Evolutionary conservation across 164 flowering plant genomes (phyloP).

Genomic region (Nelumbo lutea): DNA sequence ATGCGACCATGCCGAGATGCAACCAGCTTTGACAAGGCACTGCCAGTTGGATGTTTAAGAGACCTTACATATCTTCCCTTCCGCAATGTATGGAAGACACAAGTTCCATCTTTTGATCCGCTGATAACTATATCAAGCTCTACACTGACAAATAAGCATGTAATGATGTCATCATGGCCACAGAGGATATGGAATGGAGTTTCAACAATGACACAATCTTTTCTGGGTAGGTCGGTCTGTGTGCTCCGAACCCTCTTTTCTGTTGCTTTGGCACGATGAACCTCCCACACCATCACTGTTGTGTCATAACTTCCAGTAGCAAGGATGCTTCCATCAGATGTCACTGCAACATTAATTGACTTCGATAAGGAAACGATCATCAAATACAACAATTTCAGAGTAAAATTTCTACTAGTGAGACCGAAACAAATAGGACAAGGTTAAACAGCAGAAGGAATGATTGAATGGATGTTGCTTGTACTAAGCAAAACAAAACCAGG

Average conservation of each 20-base stretch:
- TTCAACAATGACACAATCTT: slow-evolving; percentile 61
- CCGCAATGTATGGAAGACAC: slow-evolving; percentile 78
- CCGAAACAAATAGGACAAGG: not conserved
- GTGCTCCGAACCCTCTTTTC: slow-evolving; percentile 59
- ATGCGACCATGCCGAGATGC: slow-evolving; percentile 81
- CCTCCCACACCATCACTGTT: slow-evolving; percentile 99
- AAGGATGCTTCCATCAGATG: slow-evolving; percentile 87
- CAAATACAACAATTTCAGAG: not conserved
- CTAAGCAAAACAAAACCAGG: not conserved
- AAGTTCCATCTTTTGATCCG: slow-evolving; percentile 97
- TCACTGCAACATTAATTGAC: slow-evolving; percentile 46
- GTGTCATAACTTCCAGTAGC: slow-evolving; percentile 99
- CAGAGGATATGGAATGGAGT: slow-evolving; percentile 92
- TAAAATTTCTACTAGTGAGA: not conserved
- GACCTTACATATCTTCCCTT: slow-evolving; percentile 92
- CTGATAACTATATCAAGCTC: slow-evolving; percentile 95
- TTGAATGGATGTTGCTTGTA: too few relatives aligned
- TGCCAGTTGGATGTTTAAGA: slow-evolving; percentile 69
- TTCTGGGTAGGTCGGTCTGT: slow-evolving; percentile 61
- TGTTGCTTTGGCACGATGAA: slow-evolving; percentile 37
- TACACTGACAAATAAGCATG: slow-evolving; percentile 76
- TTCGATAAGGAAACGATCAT: slow-evolving; percentile 1
- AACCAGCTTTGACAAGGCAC: slow-evolving; percentile 80
- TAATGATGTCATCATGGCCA: slow-evolving; percentile 95
- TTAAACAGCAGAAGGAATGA: not conserved